phyloP scores from a whole-genome alignment of 805 yeast genomes.

The Metschnikowia anglica region DNA sequence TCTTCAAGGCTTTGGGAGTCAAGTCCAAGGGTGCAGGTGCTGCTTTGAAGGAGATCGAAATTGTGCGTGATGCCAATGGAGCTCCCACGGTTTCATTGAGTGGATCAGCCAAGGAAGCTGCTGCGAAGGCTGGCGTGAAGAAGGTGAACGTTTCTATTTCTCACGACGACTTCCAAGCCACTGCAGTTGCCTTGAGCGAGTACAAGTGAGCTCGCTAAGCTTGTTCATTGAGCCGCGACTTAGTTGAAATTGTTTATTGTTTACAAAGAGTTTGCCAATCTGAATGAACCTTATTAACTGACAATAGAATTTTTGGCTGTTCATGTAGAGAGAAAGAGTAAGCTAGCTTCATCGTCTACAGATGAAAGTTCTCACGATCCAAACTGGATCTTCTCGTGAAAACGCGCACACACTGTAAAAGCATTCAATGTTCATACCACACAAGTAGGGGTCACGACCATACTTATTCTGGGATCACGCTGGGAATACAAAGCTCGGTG shows the following conservation, averaged over 20 bases:
- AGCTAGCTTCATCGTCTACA: too few species aligned
- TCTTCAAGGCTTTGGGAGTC: conserved; percentile 91
- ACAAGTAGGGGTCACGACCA: too few species aligned
- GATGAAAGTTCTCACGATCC: too few species aligned
- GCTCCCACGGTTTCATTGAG: conserved; percentile 78
- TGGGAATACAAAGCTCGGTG: too few species aligned
- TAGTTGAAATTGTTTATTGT: neutral
- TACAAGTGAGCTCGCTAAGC: conserved; percentile 22
- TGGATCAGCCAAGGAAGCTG: conserved; percentile 77
- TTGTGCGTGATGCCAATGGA: conserved; percentile 65
- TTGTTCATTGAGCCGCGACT: neutral
- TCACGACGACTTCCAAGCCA: conserved; percentile 95
- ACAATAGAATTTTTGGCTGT: too few species aligned
- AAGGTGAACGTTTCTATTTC: conserved; percentile 85
- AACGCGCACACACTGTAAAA: too few species aligned
- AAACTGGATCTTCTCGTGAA: too few species aligned
- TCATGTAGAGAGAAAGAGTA: too few species aligned
- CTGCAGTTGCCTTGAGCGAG: conserved; percentile 88
- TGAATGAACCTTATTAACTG: too few species aligned
- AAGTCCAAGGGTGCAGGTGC: conserved; percentile 95
- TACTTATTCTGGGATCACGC: too few species aligned
- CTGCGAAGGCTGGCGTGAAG: conserved; percentile 65
- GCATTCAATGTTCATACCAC: too few species aligned
- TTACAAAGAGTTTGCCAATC: too few species aligned
- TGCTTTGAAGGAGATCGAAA: conserved; percentile 86